phyloP scores from a whole-genome alignment of 805 yeast species.

The Nakazawaea sp. region DNA sequence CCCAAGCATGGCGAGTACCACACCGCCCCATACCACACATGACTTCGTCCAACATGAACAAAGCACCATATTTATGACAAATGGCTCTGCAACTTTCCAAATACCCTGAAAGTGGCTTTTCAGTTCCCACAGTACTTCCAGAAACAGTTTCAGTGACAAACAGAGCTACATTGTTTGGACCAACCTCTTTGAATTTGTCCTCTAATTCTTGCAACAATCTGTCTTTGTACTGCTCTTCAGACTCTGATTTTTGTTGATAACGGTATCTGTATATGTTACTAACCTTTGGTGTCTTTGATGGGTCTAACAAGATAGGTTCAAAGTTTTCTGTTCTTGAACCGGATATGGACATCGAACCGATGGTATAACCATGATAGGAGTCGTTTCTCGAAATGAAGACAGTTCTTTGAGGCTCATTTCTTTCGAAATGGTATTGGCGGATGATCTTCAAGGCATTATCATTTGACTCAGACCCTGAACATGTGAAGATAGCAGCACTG shows the following conservation, averaged over 20 bases:
- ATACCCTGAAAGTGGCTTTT: constrained; percentile 19
- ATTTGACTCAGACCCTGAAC: constrained; percentile 14
- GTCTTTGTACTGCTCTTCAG: constrained; percentile 13
- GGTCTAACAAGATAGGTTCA: constrained; percentile 10
- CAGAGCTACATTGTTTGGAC: constrained; percentile 18
- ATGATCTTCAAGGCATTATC: not conserved
- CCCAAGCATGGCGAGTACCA: constrained; percentile 41
- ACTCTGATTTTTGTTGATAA: constrained; percentile 8
- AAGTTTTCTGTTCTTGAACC: constrained; percentile 13
- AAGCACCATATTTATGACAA: constrained; percentile 41
- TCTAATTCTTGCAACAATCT: constrained; percentile 19
- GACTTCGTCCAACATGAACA: constrained; percentile 43
- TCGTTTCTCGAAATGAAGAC: constrained; percentile 17
- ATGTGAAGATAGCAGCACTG: constrained; percentile 36
- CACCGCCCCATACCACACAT: constrained; percentile 50
- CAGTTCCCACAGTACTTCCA: constrained; percentile 17
- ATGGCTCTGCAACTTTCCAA: constrained; percentile 34
- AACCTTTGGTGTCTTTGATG: constrained; percentile 14
- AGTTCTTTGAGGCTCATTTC: constrained; percentile 7
- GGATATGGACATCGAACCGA: constrained; percentile 15
- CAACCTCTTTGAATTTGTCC: constrained; percentile 15
- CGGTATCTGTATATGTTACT: constrained; percentile 16
- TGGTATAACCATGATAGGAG: constrained; percentile 19
- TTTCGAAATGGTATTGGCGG: not conserved
- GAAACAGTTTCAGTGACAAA: constrained; percentile 19